These are phyloP conservation scores for Ceratocystis cubensis DNA, from an alignment of 2,329 filamentous ascomycete genomes.

Conservation along the genomic window DNA sequence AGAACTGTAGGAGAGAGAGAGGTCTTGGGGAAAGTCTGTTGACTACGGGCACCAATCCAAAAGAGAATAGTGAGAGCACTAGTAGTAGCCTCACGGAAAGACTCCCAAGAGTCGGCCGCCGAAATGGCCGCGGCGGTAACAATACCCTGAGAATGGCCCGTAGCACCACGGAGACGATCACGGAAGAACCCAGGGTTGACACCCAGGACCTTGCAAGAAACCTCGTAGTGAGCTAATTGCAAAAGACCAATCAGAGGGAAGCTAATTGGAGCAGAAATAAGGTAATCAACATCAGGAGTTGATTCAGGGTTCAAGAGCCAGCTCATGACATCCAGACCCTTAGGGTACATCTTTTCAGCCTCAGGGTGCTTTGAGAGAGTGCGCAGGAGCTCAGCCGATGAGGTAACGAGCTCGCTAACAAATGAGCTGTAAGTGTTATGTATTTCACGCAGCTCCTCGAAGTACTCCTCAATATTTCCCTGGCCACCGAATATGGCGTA, in stretches of 20 bases:
- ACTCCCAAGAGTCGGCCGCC: slow-evolving; percentile 84
- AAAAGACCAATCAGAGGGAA: slow-evolving; percentile 92
- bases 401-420: slow-evolving; percentile 69
- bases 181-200: slow-evolving; percentile 79
- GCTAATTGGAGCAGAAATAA: slow-evolving; percentile 89
- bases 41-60: slow-evolving; percentile 95
- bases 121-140: slow-evolving; percentile 87
- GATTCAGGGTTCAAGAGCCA: slow-evolving; percentile 85
- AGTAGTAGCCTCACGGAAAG: slow-evolving; percentile 66
- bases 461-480: slow-evolving; percentile 99
- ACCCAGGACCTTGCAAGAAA: slow-evolving; percentile 84
- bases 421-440: slow-evolving; percentile 87
- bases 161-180: slow-evolving; percentile 73
- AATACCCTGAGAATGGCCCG: slow-evolving; percentile 92
- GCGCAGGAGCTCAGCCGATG: slow-evolving; percentile 77
- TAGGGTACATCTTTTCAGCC: slow-evolving; percentile 90
- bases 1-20: slow-evolving; percentile 83
- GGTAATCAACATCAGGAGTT: slow-evolving; percentile 86
- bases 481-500: slow-evolving; percentile 96
- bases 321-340: slow-evolving; percentile 87
- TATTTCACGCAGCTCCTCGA: slow-evolving; percentile 87
- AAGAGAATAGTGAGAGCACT: slow-evolving; percentile 86
- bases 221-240: slow-evolving; percentile 88
- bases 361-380: slow-evolving; percentile 68
- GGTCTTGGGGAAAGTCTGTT: slow-evolving; percentile 92